A percentile compares a stretch with the other conserved stretches of the same genome.
Conservation (phyloP, 106 monocot species). For the Posidonia australis region DNA sequence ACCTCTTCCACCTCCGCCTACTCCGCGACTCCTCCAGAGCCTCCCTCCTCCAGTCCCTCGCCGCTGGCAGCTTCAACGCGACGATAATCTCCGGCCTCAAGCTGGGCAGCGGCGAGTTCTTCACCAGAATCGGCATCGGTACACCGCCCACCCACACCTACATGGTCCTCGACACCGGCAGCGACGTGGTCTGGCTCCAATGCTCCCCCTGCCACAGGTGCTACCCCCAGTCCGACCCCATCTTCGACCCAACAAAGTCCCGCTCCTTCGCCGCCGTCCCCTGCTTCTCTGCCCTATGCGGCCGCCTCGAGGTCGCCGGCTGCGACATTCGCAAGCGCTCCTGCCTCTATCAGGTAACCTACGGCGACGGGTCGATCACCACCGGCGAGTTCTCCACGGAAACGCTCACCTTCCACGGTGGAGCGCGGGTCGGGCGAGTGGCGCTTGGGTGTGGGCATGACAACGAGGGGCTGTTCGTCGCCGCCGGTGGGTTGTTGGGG, state of each 20-base stretch:
- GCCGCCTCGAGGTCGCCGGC: conserved; percentile 35
- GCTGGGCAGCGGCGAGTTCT: conserved; percentile 65
- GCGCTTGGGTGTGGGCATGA: conserved; percentile 58
- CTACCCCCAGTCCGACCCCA: conserved; percentile 51
- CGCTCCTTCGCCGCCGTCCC: conserved; percentile 30
- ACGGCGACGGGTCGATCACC: conserved; percentile 72
- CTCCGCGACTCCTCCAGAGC: conserved; percentile 31
- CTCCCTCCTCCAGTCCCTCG: conserved; percentile 9
- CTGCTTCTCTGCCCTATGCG: conserved; percentile 39
- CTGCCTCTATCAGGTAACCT: conserved; percentile 57
- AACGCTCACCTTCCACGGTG: conserved; percentile 27
- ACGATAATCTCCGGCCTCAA: conserved; percentile 43
- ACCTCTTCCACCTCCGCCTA: conserved; percentile 27
- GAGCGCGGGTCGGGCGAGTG: conserved; percentile 19
- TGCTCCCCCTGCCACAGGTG: conserved; percentile 61
- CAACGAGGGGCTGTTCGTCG: conserved; percentile 67
- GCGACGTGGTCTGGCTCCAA: conserved; percentile 64
- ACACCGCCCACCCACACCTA: conserved; percentile 23
- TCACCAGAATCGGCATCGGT: conserved; percentile 43
- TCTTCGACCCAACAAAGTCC: conserved; percentile 45
- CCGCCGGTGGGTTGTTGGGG: conserved; percentile 47
- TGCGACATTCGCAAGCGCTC: conserved; percentile 46
- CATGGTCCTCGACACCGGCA: conserved; percentile 61
- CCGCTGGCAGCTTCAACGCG: conserved; percentile 9
- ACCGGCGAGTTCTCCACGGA: conserved; percentile 56